phyloP scores from a whole-genome alignment of 305 asterid species.

The Fraxinus baroniana region DNA sequence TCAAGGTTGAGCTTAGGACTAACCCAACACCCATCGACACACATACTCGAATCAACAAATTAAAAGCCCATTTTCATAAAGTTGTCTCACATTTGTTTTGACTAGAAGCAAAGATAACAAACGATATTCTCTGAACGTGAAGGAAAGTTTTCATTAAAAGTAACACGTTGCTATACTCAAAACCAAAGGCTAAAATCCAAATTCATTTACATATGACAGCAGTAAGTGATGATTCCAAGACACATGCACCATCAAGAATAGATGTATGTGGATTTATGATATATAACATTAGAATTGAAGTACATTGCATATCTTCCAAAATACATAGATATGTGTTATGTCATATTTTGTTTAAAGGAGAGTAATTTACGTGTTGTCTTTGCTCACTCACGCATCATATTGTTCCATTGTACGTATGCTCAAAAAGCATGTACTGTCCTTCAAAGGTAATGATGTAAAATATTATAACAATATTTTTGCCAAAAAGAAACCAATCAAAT shows the following conservation, averaged over 20 bases:
- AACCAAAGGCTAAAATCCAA: background rate
- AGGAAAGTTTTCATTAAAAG: background rate
- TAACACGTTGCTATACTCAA: background rate
- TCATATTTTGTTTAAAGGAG: background rate
- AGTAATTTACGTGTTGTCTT: background rate
- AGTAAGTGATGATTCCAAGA: background rate
- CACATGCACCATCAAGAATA: background rate
- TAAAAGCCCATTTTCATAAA: background rate
- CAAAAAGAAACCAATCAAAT: background rate
- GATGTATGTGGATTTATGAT: background rate
- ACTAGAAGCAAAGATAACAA: background rate
- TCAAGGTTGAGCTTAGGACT: conserved; percentile 5
- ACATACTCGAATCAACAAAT: background rate
- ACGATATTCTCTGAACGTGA: background rate
- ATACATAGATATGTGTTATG: background rate
- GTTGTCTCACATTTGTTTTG: background rate
- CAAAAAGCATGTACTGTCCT: background rate
- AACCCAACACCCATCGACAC: background rate
- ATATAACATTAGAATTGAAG: background rate
- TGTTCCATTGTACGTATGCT: background rate
- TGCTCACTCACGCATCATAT: background rate
- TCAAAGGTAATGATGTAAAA: background rate
- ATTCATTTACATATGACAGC: background rate
- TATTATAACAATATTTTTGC: background rate
- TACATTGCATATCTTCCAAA: background rate